Base-by-base conservation (phyloP, 768 basidiomycete genomes). In the Hypholoma sublateritium region DNA sequence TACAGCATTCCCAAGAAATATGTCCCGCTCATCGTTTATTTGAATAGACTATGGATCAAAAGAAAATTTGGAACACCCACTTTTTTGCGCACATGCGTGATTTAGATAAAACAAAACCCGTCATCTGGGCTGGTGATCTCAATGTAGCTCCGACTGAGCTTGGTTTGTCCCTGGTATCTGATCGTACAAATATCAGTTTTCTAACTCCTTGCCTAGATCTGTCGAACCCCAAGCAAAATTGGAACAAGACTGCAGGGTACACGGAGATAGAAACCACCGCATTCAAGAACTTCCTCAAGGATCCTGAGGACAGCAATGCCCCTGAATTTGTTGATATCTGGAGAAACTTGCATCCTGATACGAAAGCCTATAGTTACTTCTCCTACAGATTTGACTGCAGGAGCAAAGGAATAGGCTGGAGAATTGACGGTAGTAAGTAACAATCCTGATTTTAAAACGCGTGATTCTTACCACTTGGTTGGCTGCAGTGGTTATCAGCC, bases 231-330 rank as follows among this genome's bases (percentile, higher is more conserved):
- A 85, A 86, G 55, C 62, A 76, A 48, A 93, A 93, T 65, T 93
- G 91, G 91, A 93, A 95, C 70, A 95, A 95, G 68, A 85, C 88
- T 0, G 76, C 93, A 1, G 93, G 93, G 0, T 91, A 92, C 67
- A 95, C 93, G 0, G 84, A 90, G 65, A 84, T 80, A 7, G 93
- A 95, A 72, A 92, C 88, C 9, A 80, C 84, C 4, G 84, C 88
- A 0, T 94, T 88, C 69, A 81, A 79, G 55, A 78, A 81, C 16
- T 85, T 94, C 44, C 77, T 95, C 0, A 72, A 81, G 47, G 77
- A 87, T 5, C 72, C 83, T 5, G 70, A 72, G 4, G 69, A 65
- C n/a, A 56, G 70, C 1, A 64, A 73, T 5, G 72, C 41, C 3
- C 70, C 74, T 54, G 78, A 77, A 66, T 89, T 95, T 52, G 77